Evolutionary conservation across 768 basidiomycete genomes (phyloP), one percentile per base, ranked within the genome.

Genomic region (Pholiota molesta): DNA sequence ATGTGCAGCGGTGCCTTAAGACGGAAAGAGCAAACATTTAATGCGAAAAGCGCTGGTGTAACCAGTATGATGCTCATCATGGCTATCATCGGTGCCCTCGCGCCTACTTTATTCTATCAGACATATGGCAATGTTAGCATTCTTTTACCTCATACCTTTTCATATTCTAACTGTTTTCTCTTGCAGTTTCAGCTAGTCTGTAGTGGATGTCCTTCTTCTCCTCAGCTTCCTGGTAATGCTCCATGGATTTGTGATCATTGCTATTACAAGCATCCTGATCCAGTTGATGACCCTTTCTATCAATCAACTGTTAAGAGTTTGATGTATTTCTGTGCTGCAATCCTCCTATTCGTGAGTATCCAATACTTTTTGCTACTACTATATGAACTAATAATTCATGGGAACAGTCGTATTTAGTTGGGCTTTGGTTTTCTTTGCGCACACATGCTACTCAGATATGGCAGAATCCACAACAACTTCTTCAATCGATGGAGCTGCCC

Each of bases 31-130:
- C 94, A 96, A 73, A 93, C 88, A 67, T 99, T 99, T 81, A 99
- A 99, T 70, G 97, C 97, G n/a, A 98, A 94, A 80, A 95, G 92
- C 69, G 97, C 97, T 6, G 94, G 97, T 39, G 97, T 99, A 16
- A 99, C 97, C 0, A 97, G 95, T 73, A 97, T 97, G 81, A 97
- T 99, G 94, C 75, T 99, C 73, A 99, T 99, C 77, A 99, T 99
- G 97, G 97, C 97, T 13, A 94, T 99, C 73, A 97, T 99, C 63
- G 97, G 97, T 13, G 94, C 93, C 1, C 79, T 99, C 61, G 87
- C 95, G 0, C 97, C 97, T 2, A 99, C 97, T 0, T 73, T 99
- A 71, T 99, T 99, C 75, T 99, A 99, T 77, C 96, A 99, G 74
- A 95, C 91, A 10, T 99, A 97, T 73, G 97, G 97, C 55, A 95